phyloP scores from a whole-genome alignment of 768 basidiomycete species.

The Rhizopogon roseolus region DNA sequence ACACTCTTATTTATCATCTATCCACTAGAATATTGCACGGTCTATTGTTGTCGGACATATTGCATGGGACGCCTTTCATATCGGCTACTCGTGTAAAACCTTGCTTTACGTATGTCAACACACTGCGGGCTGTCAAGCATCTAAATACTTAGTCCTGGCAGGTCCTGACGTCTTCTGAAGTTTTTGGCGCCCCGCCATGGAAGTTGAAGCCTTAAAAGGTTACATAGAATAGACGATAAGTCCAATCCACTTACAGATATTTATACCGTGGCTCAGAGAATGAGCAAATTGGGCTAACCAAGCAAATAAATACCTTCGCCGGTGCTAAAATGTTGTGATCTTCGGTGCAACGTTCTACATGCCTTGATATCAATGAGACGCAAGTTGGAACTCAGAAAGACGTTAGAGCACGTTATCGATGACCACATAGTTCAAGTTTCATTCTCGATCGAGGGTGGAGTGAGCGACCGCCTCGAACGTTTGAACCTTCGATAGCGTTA shows the following conservation, averaged over 20 bases:
- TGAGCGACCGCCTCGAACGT: not conserved
- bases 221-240: not conserved
- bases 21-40: not conserved
- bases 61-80: not conserved
- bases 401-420: too few species aligned
- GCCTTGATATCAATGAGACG: not conserved
- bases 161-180: not conserved
- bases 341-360: not conserved
- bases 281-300: not conserved
- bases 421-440: too few species aligned
- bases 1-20: not conserved
- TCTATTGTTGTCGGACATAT: not conserved
- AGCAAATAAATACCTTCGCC: not conserved
- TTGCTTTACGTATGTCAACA: not conserved
- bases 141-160: not conserved
- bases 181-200: not conserved
- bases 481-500: not conserved
- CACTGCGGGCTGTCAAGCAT: not conserved
- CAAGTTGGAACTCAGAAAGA: not conserved
- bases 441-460: not conserved
- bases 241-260: slow-evolving; percentile 6
- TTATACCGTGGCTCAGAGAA: not conserved
- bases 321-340: not conserved
- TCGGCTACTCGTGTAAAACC: not conserved
- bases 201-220: not conserved